phyloP scores from a whole-genome alignment of 2,329 filamentous ascomycete genomes.

The Arthrocladium fulminans region DNA sequence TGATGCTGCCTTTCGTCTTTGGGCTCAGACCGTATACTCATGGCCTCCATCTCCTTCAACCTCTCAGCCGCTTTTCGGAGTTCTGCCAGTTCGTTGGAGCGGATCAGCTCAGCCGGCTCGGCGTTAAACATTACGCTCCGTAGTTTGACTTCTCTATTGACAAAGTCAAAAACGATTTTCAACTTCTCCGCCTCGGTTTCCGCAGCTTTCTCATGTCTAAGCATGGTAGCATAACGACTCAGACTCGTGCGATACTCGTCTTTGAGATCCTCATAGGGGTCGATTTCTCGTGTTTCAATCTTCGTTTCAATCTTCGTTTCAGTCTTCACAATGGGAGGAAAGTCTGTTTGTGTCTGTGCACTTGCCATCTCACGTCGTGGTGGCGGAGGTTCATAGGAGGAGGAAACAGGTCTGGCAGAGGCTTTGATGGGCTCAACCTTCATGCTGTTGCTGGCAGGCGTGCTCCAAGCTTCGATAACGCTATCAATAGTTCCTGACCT shows the following conservation, averaged over 20 bases:
- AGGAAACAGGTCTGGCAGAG: constrained; percentile 2
- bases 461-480: constrained; percentile 37
- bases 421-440: constrained; percentile 10
- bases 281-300: constrained; percentile 26
- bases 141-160: constrained; percentile 39
- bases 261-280: constrained; percentile 47
- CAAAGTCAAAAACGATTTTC: constrained; percentile 45
- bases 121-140: constrained; percentile 34
- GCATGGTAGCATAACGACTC: constrained; percentile 46
- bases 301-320: constrained; percentile 9
- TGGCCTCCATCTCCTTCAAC: constrained; percentile 3
- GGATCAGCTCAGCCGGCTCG: constrained; percentile 7
- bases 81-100: constrained; percentile 4
- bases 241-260: constrained; percentile 50
- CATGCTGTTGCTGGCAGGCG: constrained; percentile 23
- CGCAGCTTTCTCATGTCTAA: constrained; percentile 42
- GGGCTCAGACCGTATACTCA: background rate
- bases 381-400: background rate
- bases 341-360: constrained; percentile 6
- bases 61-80: background rate
- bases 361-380: background rate
- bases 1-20: background rate
- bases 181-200: constrained; percentile 44
- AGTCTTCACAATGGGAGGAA: constrained; percentile 8
- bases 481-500: constrained; percentile 34